Base-by-base conservation (phyloP, 805 yeast genomes). In the Ogataea allantospora region DNA sequence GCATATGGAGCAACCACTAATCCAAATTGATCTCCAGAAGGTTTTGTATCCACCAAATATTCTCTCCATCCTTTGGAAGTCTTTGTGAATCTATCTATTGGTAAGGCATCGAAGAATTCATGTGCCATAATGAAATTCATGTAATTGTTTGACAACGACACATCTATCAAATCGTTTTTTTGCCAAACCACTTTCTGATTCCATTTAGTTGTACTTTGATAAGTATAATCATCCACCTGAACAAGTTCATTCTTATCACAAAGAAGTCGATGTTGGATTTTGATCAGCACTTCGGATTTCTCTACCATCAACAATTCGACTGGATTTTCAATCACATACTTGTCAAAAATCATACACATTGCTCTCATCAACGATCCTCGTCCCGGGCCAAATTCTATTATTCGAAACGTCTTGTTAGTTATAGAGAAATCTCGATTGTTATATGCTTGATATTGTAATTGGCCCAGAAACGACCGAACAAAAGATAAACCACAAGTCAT, bases 331-430 rank as follows among this genome's bases (percentile, higher is more conserved):
- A 55, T 40, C 12, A 58, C 42, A 28, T 78, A 61, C 35, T 62
- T 66, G 35, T 70, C 65, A 53, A 79, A 70, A 1, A 72, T 63
- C 9, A 58, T 58, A 44, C 86, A 54, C 30, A 75, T 62, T 54
- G 87, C 95, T 50, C 65, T 64, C 80, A 84, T 78, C 47, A 87
- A 62, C 0, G 95, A 83, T 1, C 95, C 95, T 48, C 73, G 70
- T 4, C 95, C 95, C 0, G 95, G 95, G 0, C 95, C 95, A 58
- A 85, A 78, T 58, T 87, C 95, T 7, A 84, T 66, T 8, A 87
- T 53, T 35, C 80, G 63, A 17, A 82, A 60, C 9, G 55, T 53
- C n/a, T 50, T 26, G 7, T 51, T 54, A 3, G 40, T 40, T n/a
- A 60, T 53, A 6, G 44, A 35, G 39, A 58, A 58, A 1, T 30